A percentile compares a stretch with the other conserved stretches of the same genome.
Evolutionary conservation across 75 land plant species (phyloP).

Genomic region (Cupressus sempervirens): DNA sequence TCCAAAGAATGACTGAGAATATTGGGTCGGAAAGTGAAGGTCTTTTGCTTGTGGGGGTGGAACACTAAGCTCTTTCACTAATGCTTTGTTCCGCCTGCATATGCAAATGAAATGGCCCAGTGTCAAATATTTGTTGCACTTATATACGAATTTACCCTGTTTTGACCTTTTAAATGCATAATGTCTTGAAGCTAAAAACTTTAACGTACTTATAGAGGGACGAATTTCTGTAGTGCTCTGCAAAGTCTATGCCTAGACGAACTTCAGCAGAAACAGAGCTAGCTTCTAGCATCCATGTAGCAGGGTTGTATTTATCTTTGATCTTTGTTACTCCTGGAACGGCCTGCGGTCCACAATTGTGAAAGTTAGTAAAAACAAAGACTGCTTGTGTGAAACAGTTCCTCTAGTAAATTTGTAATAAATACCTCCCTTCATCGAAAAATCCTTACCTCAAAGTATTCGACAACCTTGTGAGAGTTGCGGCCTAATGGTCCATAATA

Average conservation of each 20-base stretch:
- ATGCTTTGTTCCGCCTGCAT: slow-evolving; percentile 52
- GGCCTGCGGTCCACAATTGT: slow-evolving; percentile 27
- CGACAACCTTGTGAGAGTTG: slow-evolving; percentile 59
- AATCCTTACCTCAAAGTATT: slow-evolving; percentile 71
- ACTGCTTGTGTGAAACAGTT: neutral
- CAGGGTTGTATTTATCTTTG: slow-evolving; percentile 77
- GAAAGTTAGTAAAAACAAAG: neutral
- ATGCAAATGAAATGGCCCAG: neutral
- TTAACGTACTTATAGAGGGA: slow-evolving; percentile 47
- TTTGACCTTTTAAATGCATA: neutral
- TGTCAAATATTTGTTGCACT: neutral
- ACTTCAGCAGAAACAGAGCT: slow-evolving; percentile 62
- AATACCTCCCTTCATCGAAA: neutral
- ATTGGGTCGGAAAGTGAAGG: slow-evolving; percentile 51
- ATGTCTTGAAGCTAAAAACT: neutral
- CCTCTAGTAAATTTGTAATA: neutral
- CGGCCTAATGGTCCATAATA: slow-evolving; percentile 72
- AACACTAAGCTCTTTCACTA: slow-evolving; percentile 51
- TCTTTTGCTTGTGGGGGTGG: slow-evolving; percentile 59
- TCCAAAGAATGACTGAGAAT: slow-evolving; percentile 38
- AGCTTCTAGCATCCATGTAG: slow-evolving; percentile 91
- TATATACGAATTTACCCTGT: neutral
- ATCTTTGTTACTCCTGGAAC: slow-evolving; percentile 70
- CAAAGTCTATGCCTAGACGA: slow-evolving; percentile 62
- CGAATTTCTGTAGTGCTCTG: slow-evolving; percentile 57